A percentile compares a stretch with the other conserved stretches of the same genome.
Conservation (phyloP, 2,329 filamentous ascomycete genomes). For the Clonostachys sp. region DNA sequence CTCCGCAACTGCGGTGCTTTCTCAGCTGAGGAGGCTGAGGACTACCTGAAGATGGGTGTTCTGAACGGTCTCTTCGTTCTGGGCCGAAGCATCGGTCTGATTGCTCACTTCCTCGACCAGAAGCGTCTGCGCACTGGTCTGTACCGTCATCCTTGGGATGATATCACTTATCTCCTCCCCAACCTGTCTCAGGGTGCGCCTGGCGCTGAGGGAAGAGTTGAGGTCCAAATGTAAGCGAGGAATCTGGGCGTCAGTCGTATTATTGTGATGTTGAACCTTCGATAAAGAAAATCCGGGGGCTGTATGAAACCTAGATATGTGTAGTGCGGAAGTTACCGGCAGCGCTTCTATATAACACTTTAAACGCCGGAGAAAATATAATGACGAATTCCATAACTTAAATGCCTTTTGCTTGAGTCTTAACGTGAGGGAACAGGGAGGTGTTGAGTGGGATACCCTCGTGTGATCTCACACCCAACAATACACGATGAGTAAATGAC, state of each 20-base stretch:
- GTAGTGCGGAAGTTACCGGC: conserved; percentile 16
- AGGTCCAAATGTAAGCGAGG: conserved; percentile 67
- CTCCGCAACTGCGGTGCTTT: conserved; percentile 98
- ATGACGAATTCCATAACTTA: background rate
- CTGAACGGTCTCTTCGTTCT: conserved; percentile 99
- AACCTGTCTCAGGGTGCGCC: conserved; percentile 67
- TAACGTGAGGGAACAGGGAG: too few relatives aligned
- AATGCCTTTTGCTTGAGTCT: too few relatives aligned
- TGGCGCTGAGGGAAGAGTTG: conserved; percentile 80
- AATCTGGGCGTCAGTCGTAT: too few relatives aligned
- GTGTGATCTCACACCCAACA: too few relatives aligned
- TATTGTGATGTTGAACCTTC: conserved; percentile 24
- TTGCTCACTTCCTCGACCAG: conserved; percentile 99
- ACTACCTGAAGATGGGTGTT: conserved; percentile 98
- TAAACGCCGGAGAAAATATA: conserved; percentile 1
- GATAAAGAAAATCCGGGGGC: conserved; percentile 16
- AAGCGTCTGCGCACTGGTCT: conserved; percentile 98
- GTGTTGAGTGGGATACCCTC: too few relatives aligned
- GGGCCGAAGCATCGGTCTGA: conserved; percentile 94
- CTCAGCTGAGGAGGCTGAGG: conserved; percentile 91
- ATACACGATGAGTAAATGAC: too few relatives aligned
- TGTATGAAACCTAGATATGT: conserved; percentile 30
- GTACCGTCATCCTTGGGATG: conserved; percentile 99
- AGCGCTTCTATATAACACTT: too few relatives aligned
- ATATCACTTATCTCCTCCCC: conserved; percentile 92